Percentiles rank a stretch among this genome's conserved stretches.
phyloP scores from a whole-genome alignment of 1,284 basidiomycete species.

The Cystobasidiaceae sp. region DNA sequence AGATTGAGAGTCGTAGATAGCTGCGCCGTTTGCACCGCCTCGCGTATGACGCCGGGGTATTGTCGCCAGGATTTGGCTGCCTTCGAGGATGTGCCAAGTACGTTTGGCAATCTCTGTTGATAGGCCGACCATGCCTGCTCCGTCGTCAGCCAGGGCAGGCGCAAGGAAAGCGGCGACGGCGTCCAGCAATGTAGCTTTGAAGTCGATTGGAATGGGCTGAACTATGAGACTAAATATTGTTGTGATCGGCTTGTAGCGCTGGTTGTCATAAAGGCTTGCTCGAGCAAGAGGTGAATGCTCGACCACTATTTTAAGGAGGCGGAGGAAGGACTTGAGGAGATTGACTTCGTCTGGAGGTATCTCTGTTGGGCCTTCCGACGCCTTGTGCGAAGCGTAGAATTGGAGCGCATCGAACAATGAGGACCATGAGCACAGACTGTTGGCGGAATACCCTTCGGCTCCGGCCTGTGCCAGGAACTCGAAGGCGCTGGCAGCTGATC shows the following conservation, averaged over 20 bases:
- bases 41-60: slow-evolving; percentile 24
- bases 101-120: slow-evolving; percentile 74
- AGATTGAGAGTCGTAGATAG: not conserved
- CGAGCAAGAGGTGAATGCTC: slow-evolving; percentile 71
- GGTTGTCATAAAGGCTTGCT: slow-evolving; percentile 69
- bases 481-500: slow-evolving; percentile 75
- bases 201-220: slow-evolving; percentile 75
- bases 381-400: slow-evolving; percentile 51
- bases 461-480: slow-evolving; percentile 59
- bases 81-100: slow-evolving; percentile 77
- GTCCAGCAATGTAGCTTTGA: slow-evolving; percentile 82
- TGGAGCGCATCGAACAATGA: slow-evolving; percentile 56
- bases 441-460: slow-evolving; percentile 37
- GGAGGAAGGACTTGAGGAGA: slow-evolving; percentile 72
- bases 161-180: slow-evolving; percentile 68
- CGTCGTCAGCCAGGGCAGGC: slow-evolving; percentile 61
- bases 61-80: slow-evolving; percentile 59
- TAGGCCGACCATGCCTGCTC: slow-evolving; percentile 51
- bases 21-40: slow-evolving; percentile 29
- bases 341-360: slow-evolving; percentile 70
- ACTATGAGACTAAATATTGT: slow-evolving; percentile 73
- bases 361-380: slow-evolving; percentile 37
- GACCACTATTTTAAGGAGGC: slow-evolving; percentile 73
- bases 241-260: slow-evolving; percentile 62
- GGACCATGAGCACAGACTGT: slow-evolving; percentile 49